phyloP scores from a whole-genome alignment of 208 protist genomes.

The Wallacemonas sp. region DNA sequence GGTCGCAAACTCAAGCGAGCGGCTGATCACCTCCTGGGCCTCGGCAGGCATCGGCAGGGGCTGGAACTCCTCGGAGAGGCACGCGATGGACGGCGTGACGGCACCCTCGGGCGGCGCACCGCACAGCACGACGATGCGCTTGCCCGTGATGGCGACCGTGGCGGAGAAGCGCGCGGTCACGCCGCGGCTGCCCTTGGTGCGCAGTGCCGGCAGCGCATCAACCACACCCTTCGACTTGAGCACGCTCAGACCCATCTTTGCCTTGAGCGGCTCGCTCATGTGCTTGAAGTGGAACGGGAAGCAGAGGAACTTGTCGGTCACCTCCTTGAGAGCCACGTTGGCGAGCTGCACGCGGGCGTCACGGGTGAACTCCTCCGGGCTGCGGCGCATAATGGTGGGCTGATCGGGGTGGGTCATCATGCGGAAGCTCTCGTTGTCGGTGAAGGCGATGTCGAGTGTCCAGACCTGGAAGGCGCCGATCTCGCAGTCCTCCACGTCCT shows the following conservation, averaged over 20 bases:
- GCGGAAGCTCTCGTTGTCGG: constrained; percentile 55
- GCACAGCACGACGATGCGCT: constrained; percentile 76
- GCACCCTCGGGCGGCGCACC: constrained; percentile 45
- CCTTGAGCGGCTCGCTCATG: constrained; percentile 58
- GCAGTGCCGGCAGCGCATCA: constrained; percentile 59
- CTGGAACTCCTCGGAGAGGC: constrained; percentile 28
- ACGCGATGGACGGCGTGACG: constrained; percentile 25
- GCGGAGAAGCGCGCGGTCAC: constrained; percentile 81
- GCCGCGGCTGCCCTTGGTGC: constrained; percentile 49
- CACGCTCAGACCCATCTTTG: constrained; percentile 67
- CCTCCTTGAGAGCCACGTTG: constrained; percentile 55
- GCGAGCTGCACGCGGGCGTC: constrained; percentile 68
- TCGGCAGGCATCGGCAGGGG: constrained; percentile 40
- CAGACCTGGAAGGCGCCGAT: constrained; percentile 79
- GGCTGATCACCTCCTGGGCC: constrained; percentile 38
- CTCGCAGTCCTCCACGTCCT: constrained; percentile 91
- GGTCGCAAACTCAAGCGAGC: constrained; percentile 48
- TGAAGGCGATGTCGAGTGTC: constrained; percentile 90
- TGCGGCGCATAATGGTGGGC: constrained; percentile 69
- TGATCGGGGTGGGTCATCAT: constrained; percentile 45
- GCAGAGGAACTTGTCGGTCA: constrained; percentile 68
- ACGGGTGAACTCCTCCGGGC: constrained; percentile 50
- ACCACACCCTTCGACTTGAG: constrained; percentile 63
- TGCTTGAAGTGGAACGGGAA: constrained; percentile 84
- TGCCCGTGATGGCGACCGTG: constrained; percentile 72